Evolutionary conservation across 768 basidiomycete genomes (phyloP).

Genomic region (Amyloporia xantha): DNA sequence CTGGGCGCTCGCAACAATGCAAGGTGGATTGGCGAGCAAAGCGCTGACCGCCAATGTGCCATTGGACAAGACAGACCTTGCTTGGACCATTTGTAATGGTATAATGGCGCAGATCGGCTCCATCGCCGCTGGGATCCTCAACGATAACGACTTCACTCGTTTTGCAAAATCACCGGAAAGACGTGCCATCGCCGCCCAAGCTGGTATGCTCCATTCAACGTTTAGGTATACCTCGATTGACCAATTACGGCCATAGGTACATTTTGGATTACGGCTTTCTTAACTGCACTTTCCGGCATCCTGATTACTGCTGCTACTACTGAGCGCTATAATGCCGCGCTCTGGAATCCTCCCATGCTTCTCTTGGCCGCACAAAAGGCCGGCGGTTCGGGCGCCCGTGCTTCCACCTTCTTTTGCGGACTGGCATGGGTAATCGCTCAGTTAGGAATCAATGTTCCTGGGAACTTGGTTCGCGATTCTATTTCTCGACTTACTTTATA

Average conservation of each 20-base stretch:
- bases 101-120: conserved; percentile 16
- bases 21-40: conserved; percentile 13
- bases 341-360: conserved; percentile 22
- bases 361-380: conserved; percentile 11
- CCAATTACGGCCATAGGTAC: conserved; percentile 8
- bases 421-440: conserved; percentile 17
- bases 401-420: conserved; percentile 19
- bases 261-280: conserved; percentile 10
- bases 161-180: conserved; percentile 9
- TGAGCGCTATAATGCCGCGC: conserved; percentile 13
- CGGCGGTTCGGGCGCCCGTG: conserved; percentile 14
- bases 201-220: neutral
- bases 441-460: conserved; percentile 18
- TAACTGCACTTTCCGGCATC: conserved; percentile 14
- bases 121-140: conserved; percentile 17
- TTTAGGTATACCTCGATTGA: conserved; percentile 1
- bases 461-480: conserved; percentile 11
- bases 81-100: conserved; percentile 16
- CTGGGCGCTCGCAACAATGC: conserved; percentile 14
- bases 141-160: conserved; percentile 19
- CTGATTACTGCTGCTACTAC: conserved; percentile 17
- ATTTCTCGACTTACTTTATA: neutral
- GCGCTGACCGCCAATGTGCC: conserved; percentile 7
- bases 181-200: conserved; percentile 1
- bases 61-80: conserved; percentile 7